A percentile compares a stretch with the other conserved stretches of the same genome.
phyloP scores from a whole-genome alignment of 805 yeast genomes.

The Ogataea saltuana region DNA sequence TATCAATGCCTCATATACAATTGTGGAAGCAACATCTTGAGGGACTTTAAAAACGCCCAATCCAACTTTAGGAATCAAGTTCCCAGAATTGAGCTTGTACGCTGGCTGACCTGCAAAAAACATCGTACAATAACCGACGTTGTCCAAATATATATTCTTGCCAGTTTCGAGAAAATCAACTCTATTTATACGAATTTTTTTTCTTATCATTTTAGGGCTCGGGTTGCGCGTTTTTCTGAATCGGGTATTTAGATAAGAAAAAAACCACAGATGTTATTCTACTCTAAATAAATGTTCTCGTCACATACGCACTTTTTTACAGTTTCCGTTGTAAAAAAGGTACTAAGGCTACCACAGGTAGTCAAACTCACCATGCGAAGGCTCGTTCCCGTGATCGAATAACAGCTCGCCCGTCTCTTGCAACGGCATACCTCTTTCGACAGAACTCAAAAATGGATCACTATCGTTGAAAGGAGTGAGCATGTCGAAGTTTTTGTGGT shows the following conservation, averaged over 20 bases:
- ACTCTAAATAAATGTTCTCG: slow-evolving; percentile 10
- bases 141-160: no score
- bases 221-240: background rate
- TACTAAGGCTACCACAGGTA: slow-evolving; percentile 2
- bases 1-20: slow-evolving; percentile 58
- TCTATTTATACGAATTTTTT: background rate
- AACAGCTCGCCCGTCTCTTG: slow-evolving; percentile 3
- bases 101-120: slow-evolving; percentile 9
- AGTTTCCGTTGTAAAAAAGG: background rate
- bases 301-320: background rate
- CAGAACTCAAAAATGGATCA: slow-evolving; percentile 12
- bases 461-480: slow-evolving; percentile 11
- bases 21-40: slow-evolving; percentile 37
- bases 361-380: background rate
- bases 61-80: slow-evolving; percentile 56
- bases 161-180: no score
- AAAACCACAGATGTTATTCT: background rate
- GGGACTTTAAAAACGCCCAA: slow-evolving; percentile 55
- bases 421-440: slow-evolving; percentile 4
- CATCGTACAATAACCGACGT: background rate
- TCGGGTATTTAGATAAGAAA: background rate
- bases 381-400: slow-evolving; percentile 3
- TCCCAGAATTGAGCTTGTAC: slow-evolving; percentile 49
- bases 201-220: background rate
- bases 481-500: slow-evolving; percentile 5